Evolutionary conservation across 2,329 filamentous ascomycete species (phyloP), one percentile per base, ranked within the genome.

Genomic region (Cladosporium colombiae): DNA sequence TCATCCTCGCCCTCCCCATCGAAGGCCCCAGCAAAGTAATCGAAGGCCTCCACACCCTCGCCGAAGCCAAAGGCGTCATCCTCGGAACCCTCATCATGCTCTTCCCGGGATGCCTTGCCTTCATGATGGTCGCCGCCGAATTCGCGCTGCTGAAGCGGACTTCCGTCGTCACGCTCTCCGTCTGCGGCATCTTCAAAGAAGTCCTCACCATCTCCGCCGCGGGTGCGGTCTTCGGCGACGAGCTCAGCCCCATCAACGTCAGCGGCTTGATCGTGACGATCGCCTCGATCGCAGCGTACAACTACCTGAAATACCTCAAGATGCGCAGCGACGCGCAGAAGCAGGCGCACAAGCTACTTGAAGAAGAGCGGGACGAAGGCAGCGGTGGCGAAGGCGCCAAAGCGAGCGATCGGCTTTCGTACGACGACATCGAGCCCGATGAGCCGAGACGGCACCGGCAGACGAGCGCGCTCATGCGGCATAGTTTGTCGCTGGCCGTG

Each of bases 101-200:
- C 2, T 97, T 97, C 78, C 95, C 95, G 0, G 95, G 95, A 21
- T 84, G 87, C 44, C 89, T 99, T 62, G 95, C 95, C 1, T 99
- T 99, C 77, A 86, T 93, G 68, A 99, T 99, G 95, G 98, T 96
- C 21, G 88, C 93, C 0, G 93, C 92, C 63, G 95, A 99, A 79
- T 99, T 98, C 77, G 94, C 95, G 62, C 86, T 99, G 68, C 86
- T 99, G 70, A 91, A 97, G 81, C 91, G 95, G 57, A 98, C 94
- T 0, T 96, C 91, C 1, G 95, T 99, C 62, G 95, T 99, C 61
- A 98, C 95, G 0, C 85, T 99, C 55, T 96, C 91, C 61, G 97
- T 99, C 72, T 96, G 93, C 68, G 95, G 95, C 68, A 98, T 99
- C 68, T 98, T 99, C 84, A 99, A 99, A 78, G 95, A 99, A 81